These are phyloP conservation scores for Trapa bicornis DNA, from an alignment of 345 rosid genomes.

Conservation along the genomic window DNA sequence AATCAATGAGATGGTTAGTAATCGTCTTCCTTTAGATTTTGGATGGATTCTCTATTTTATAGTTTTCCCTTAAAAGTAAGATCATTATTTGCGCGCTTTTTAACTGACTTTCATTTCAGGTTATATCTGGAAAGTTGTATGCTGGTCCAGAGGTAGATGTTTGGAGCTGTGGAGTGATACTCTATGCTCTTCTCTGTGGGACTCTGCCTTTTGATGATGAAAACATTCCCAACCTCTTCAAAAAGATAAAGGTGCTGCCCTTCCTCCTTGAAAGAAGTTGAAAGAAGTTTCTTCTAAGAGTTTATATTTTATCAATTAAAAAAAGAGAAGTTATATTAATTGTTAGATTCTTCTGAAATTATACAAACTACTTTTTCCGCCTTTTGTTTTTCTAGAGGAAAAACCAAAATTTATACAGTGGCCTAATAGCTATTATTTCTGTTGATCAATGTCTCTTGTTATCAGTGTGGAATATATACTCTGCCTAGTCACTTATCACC, in stretches of 20 bases:
- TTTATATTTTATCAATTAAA: too few species aligned
- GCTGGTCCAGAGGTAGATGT: slow-evolving; percentile 99
- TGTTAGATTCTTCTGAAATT: neutral
- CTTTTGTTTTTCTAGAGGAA: neutral
- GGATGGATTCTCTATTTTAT: neutral
- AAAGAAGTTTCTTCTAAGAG: too few species aligned
- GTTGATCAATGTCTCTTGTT: neutral
- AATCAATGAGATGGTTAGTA: neutral
- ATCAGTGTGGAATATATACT: slow-evolving; percentile 87
- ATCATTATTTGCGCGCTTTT: neutral
- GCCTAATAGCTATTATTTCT: neutral
- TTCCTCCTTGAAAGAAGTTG: neutral
- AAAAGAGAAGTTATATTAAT: neutral
- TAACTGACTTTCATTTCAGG: slow-evolving; percentile 24
- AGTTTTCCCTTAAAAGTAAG: neutral
- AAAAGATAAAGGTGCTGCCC: slow-evolving; percentile 71
- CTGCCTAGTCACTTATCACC: slow-evolving; percentile 92
- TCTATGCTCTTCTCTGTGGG: slow-evolving; percentile 97
- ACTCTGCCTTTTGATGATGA: slow-evolving; percentile 98
- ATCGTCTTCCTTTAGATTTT: neutral
- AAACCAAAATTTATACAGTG: neutral
- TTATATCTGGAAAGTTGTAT: slow-evolving; percentile 87
- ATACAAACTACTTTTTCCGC: neutral
- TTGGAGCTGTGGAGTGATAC: slow-evolving; percentile 98
- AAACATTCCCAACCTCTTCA: slow-evolving; percentile 89